Evolutionary conservation across 176 grass and related monocot genomes (phyloP), one percentile per base, ranked within the genome.

Genomic region (Calamus simplicifolius): DNA sequence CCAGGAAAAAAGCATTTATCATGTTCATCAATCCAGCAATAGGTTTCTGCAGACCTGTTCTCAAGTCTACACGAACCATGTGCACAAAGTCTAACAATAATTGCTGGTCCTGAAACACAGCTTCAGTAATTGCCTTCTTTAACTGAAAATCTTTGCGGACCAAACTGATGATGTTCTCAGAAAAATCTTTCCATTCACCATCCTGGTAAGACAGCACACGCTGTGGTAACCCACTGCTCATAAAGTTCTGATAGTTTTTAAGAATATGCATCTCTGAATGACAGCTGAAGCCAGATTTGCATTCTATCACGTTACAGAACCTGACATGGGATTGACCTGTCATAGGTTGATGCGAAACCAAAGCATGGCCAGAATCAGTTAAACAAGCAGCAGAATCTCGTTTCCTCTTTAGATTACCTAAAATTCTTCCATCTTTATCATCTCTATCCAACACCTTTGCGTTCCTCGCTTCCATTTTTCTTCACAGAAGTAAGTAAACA

Each of bases 11-110:
- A 98, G 5, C 38, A 55, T 70, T 82, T 92, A 54, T 63, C 84
- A 64, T 75, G 71, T 26, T 75, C 79, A 78, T 92, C 93, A 69
- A 92, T 82, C 93, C 93, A 98, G 81, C 93, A 57, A 98, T 73
- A 0, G 87, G 87, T 27, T 69, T 98, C 51, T 85, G 77, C 26
- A 80, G 43, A 18, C 84, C 93, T 8, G 81, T 83, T 80, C 71
- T 75, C 1, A 57, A 66, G 51, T 85, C 69, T 29, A 88, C 54
- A 50, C 73, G 85, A 21, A 85, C 68, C 93, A 98, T 92, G 65
- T 85, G 75, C 3, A 85, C 81, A 56, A 98, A 98, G 62, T 98
- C 94, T 50, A 98, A 72, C 63, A 98, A 80, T 52, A 81, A 68
- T 18, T 82, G 61, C 21, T 82, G 69, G 72, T 61, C 67, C 66